Percentiles rank a stretch among this genome's conserved stretches.
phyloP scores from a whole-genome alignment of 768 basidiomycete species.

The Amanita subjunquillea region DNA sequence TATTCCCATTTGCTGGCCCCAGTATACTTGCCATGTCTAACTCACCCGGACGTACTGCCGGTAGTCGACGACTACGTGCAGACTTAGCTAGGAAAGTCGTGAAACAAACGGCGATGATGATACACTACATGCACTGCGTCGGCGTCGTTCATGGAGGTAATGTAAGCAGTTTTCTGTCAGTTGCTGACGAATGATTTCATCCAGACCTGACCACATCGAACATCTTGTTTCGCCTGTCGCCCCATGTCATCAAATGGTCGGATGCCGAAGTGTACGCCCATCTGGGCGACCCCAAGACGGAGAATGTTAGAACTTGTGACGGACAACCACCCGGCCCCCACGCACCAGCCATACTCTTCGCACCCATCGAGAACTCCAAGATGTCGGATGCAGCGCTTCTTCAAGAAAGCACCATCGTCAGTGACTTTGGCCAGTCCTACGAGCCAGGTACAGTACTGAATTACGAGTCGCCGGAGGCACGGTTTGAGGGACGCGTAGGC shows the following conservation, averaged over 20 bases:
- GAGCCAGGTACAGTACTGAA: constrained; percentile 18
- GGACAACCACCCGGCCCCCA: not conserved
- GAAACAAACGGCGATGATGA: constrained; percentile 15
- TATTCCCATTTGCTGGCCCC: constrained; percentile 34
- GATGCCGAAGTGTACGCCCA: constrained; percentile 13
- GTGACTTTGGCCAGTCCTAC: constrained; percentile 31
- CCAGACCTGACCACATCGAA: constrained; percentile 23
- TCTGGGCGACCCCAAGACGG: not conserved
- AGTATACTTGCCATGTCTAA: constrained; percentile 15
- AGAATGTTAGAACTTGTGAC: not conserved
- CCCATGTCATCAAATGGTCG: constrained; percentile 18
- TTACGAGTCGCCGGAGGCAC: constrained; percentile 25
- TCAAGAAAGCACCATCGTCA: constrained; percentile 21
- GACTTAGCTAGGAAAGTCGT: constrained; percentile 25
- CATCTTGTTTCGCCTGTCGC: constrained; percentile 17
- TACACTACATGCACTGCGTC: constrained; percentile 21
- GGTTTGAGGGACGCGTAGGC: constrained; percentile 19
- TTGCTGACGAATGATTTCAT: constrained; percentile 3
- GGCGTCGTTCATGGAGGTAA: constrained; percentile 9
- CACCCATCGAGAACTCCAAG: not conserved
- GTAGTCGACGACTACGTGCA: constrained; percentile 21
- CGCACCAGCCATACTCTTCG: not conserved
- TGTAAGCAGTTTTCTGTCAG: constrained; percentile 12
- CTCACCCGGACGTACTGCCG: constrained; percentile 17
- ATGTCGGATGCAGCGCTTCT: constrained; percentile 15